Percentiles rank a stretch among this genome's conserved stretches.
Evolutionary conservation across 352 stramenopile species (phyloP).

Genomic region (Phytophthora sp.): DNA sequence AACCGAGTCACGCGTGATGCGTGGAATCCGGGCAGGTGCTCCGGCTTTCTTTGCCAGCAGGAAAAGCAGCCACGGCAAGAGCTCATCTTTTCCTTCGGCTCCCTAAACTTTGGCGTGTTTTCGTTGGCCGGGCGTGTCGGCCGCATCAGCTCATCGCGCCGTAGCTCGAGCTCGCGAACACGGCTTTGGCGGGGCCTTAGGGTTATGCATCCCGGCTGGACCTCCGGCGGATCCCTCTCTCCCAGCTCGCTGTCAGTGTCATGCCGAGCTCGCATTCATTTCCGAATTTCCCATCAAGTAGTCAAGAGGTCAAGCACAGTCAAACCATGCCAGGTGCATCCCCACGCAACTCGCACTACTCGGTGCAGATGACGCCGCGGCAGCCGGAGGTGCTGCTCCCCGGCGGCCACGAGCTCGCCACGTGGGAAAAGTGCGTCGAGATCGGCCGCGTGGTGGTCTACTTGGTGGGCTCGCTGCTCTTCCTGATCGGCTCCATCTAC

Average conservation of each 20-base stretch:
- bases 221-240: constrained; percentile 16
- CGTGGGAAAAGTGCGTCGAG: constrained; percentile 60
- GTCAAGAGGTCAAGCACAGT: constrained; percentile 8
- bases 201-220: constrained; percentile 21
- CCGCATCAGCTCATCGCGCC: constrained; percentile 26
- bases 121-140: constrained; percentile 29
- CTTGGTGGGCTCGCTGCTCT: constrained; percentile 71
- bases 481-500: constrained; percentile 80
- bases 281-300: constrained; percentile 23
- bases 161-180: constrained; percentile 15
- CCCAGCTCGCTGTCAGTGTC: not conserved
- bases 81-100: constrained; percentile 8
- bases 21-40: constrained; percentile 17
- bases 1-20: constrained; percentile 18
- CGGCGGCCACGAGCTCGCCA: constrained; percentile 25
- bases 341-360: constrained; percentile 38
- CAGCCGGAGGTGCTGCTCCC: constrained; percentile 25
- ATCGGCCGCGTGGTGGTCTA: constrained; percentile 57
- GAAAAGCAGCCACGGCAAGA: constrained; percentile 4
- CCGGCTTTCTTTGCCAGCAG: constrained; percentile 33
- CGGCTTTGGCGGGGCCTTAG: constrained; percentile 21
- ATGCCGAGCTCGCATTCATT: constrained; percentile 29
- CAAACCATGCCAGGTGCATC: constrained; percentile 32
- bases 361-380: constrained; percentile 23
- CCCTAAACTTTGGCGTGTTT: constrained; percentile 36